Conservation (phyloP, 192 early-diverging fungal species). For the Rhizophagus clarus region DNA sequence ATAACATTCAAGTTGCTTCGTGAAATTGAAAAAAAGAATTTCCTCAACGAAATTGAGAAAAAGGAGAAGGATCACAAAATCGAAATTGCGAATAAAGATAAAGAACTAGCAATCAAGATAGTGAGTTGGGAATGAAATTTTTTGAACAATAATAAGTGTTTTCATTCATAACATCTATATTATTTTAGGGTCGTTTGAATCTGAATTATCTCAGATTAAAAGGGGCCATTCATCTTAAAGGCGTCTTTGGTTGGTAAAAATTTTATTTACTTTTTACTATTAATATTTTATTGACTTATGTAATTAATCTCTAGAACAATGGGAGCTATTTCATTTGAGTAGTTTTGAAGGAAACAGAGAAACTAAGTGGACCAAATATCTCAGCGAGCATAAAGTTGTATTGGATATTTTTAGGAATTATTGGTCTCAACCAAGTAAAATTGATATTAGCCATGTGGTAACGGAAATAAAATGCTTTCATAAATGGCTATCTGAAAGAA, state of each 20-base stretch:
- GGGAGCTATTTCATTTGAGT: neutral
- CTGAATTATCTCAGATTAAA: neutral
- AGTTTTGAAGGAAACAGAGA: no score
- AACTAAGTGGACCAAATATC: no score
- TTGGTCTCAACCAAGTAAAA: neutral
- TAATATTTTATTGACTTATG: neutral
- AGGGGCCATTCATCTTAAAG: neutral
- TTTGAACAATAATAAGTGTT: neutral
- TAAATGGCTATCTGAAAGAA: neutral
- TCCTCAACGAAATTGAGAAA: no score
- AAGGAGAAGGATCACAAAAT: no score
- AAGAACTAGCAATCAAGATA: neutral
- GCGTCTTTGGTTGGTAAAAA: constrained; percentile 17
- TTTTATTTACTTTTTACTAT: constrained; percentile 3
- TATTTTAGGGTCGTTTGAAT: neutral
- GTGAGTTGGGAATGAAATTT: neutral
- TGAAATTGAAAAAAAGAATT: no score
- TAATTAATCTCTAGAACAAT: constrained; percentile 2
- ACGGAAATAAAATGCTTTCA: neutral
- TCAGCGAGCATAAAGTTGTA: neutral
- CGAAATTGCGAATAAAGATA: no score
- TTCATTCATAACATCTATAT: neutral
- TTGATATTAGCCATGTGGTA: neutral
- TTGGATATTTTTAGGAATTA: neutral
- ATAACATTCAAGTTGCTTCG: no score